These are phyloP conservation scores for Aspergillus sp. DNA, from an alignment of 2,329 filamentous ascomycete species.

Conservation along the genomic window DNA sequence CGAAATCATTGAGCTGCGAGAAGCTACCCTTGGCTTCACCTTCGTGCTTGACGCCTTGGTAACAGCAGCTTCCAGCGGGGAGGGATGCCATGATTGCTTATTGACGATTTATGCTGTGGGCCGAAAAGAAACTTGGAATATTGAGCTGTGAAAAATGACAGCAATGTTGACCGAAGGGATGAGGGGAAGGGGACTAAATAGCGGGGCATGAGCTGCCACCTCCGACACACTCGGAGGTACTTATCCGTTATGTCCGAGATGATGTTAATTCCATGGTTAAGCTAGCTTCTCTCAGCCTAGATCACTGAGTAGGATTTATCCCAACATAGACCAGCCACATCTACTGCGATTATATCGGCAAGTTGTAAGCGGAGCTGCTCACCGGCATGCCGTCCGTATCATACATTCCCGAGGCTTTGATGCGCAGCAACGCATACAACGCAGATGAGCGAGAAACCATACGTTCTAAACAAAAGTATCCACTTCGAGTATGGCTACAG, in stretches of 20 bases:
- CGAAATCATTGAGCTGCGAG: constrained; percentile 1
- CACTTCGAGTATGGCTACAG: too few relatives aligned
- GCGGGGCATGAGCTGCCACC: neutral
- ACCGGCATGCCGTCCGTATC: too few relatives aligned
- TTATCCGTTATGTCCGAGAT: neutral
- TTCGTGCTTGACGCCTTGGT: constrained; percentile 10
- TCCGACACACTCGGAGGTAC: neutral
- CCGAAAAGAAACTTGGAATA: neutral
- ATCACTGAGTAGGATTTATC: too few relatives aligned
- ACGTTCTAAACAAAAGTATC: too few relatives aligned
- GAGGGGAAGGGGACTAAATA: neutral
- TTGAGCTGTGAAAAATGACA: neutral
- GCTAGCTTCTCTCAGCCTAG: neutral
- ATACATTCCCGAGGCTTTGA: too few relatives aligned
- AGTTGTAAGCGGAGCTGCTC: too few relatives aligned
- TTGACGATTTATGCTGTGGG: neutral
- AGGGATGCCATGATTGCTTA: constrained; percentile 2
- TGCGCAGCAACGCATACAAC: too few relatives aligned
- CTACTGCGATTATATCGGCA: too few relatives aligned
- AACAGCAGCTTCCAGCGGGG: constrained; percentile 8
- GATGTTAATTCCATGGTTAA: neutral
- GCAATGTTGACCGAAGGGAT: neutral
- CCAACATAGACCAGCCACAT: too few relatives aligned
- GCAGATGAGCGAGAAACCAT: too few relatives aligned
- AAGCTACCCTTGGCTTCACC: constrained; percentile 5